Conservation (phyloP, 208 protist species). For the Acanthamoeba lenticulata region DNA sequence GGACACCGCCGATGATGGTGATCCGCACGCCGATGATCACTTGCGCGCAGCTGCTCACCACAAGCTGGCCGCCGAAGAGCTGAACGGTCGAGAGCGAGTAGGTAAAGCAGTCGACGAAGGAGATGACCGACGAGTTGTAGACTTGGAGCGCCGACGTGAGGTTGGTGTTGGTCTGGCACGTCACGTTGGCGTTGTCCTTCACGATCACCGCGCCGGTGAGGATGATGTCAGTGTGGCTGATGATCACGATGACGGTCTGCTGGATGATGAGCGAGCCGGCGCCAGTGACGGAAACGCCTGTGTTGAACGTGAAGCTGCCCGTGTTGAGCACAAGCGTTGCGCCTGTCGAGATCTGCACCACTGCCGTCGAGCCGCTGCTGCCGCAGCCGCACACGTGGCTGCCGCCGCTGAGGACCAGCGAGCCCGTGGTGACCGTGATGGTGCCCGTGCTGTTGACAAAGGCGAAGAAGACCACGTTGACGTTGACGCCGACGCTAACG, state of each 20-base stretch:
- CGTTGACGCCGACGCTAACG: neutral
- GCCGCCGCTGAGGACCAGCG: constrained; percentile 12
- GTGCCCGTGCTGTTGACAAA: neutral
- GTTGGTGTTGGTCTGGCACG: neutral
- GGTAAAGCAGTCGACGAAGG: constrained; percentile 1
- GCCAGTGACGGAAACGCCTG: neutral
- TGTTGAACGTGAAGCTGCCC: constrained; percentile 14
- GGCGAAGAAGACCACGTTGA: neutral
- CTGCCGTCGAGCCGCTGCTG: neutral
- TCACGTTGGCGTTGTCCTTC: constrained; percentile 46
- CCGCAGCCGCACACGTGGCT: neutral
- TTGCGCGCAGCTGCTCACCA: neutral
- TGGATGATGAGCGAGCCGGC: neutral
- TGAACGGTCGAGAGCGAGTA: neutral
- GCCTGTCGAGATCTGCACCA: neutral
- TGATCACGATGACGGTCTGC: neutral
- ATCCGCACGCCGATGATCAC: constrained; percentile 1
- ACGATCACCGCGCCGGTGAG: neutral
- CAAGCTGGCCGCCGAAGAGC: neutral
- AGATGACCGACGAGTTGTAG: neutral
- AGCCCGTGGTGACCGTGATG: neutral
- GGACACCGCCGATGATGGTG: neutral
- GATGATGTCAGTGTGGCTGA: neutral
- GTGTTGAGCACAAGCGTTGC: neutral
- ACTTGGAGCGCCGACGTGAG: neutral